A percentile compares a stretch with the other conserved stretches of the same genome.
phyloP scores from a whole-genome alignment of 2,329 filamentous ascomycete genomes.

The Tolypocladium paradoxum region DNA sequence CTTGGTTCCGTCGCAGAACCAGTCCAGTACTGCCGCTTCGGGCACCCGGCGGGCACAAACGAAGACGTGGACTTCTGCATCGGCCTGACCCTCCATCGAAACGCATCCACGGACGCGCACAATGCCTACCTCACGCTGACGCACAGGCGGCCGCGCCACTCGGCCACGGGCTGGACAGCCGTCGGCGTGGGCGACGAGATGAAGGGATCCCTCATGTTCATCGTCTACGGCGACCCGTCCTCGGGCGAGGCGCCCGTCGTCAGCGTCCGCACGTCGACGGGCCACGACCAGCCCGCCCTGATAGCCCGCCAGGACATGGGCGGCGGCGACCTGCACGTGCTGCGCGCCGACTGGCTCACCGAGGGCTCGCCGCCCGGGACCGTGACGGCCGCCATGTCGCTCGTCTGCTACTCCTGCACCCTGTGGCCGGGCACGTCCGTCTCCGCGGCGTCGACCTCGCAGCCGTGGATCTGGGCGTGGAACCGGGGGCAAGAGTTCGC shows the following conservation, averaged over 20 bases:
- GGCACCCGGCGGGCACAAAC: background rate
- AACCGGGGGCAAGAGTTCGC: conserved; percentile 11
- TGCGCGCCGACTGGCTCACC: conserved; percentile 5
- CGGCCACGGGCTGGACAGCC: conserved; percentile 8
- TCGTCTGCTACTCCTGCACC: conserved; percentile 14
- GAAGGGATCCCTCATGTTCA: conserved; percentile 11
- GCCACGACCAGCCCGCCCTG: conserved; percentile 4
- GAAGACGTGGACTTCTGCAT: conserved; percentile 9
- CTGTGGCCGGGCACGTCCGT: conserved; percentile 8
- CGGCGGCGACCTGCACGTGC: conserved; percentile 5
- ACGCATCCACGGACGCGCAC: conserved; percentile 7
- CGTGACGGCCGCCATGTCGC: conserved; percentile 6
- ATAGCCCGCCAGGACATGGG: background rate
- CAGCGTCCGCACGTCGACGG: conserved; percentile 7
- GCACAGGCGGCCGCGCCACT: background rate
- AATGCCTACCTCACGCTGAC: conserved; percentile 8
- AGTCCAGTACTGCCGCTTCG: conserved; percentile 10
- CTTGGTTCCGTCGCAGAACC: background rate
- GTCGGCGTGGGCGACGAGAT: conserved; percentile 8
- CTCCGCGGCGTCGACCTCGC: conserved; percentile 7
- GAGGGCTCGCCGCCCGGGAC: background rate
- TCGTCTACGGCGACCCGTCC: conserved; percentile 10
- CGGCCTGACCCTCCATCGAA: conserved; percentile 8
- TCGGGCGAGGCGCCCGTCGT: conserved; percentile 3
- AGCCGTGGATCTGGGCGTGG: conserved; percentile 16